These are phyloP conservation scores for Penicillium sp. DNA, from an alignment of 2,329 filamentous ascomycete species.

Conservation along the genomic window DNA sequence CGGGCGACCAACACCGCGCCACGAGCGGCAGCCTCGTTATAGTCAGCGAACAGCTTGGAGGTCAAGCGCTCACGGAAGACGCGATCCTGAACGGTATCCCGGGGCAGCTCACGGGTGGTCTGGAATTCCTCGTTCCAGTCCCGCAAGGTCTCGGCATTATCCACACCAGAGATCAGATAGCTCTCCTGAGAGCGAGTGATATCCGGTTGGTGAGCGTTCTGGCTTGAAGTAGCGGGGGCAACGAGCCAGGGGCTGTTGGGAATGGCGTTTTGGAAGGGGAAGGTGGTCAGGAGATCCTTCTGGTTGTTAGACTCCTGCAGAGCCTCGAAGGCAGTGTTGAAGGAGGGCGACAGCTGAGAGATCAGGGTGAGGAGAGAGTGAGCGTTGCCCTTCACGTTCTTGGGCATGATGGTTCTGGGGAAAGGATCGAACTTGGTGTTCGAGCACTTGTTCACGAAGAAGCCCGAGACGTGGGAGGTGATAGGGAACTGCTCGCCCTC, in stretches of 20 bases:
- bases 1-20: slow-evolving; percentile 91
- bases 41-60: slow-evolving; percentile 96
- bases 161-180: slow-evolving; percentile 85
- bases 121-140: slow-evolving; percentile 99
- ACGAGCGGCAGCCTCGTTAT: slow-evolving; percentile 91
- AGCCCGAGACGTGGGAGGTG: slow-evolving; percentile 90
- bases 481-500: slow-evolving; percentile 96
- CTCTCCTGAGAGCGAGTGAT: slow-evolving; percentile 90
- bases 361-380: slow-evolving; percentile 89
- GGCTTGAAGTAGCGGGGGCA: slow-evolving; percentile 65
- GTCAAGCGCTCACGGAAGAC: slow-evolving; percentile 94
- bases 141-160: slow-evolving; percentile 90
- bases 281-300: slow-evolving; percentile 87
- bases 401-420: slow-evolving; percentile 73
- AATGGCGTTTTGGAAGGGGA: slow-evolving; percentile 94
- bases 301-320: slow-evolving; percentile 84
- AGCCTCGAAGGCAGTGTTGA: slow-evolving; percentile 74
- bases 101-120: slow-evolving; percentile 90
- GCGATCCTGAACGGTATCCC: slow-evolving; percentile 90
- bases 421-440: slow-evolving; percentile 94
- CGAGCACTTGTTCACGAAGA: slow-evolving; percentile 96
- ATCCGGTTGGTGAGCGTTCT: slow-evolving; percentile 78
- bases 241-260: slow-evolving; percentile 93
- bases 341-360: slow-evolving; percentile 79
- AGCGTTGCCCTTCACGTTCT: slow-evolving; percentile 67